Evolutionary conservation across 129 eudicot genomes (phyloP).

Genomic region (Lonicera japonica): DNA sequence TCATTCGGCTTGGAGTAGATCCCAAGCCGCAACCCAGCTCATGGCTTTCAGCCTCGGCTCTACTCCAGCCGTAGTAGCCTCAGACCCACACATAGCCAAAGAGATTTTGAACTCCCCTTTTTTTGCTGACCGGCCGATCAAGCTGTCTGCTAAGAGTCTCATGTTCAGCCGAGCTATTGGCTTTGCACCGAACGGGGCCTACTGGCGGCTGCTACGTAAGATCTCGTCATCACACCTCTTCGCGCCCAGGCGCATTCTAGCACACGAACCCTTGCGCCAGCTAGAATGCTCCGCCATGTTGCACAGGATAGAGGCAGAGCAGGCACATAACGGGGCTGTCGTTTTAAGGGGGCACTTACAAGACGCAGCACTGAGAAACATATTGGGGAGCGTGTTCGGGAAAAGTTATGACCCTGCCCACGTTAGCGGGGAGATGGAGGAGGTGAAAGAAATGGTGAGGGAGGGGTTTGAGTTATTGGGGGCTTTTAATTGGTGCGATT

Average conservation of each 20-base stretch:
- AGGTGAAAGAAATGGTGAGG: conserved; percentile 21
- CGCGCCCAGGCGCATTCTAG: conserved; percentile 6
- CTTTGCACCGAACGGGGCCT: conserved; percentile 32
- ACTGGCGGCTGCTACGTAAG: conserved; percentile 29
- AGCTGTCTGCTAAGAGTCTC: conserved; percentile 26
- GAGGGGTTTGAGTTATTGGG: conserved; percentile 40
- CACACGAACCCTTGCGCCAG: conserved; percentile 1
- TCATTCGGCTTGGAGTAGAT: conserved; percentile 12
- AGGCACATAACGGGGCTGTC: not conserved
- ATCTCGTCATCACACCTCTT: conserved; percentile 31
- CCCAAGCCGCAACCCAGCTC: conserved; percentile 13
- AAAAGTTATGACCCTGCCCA: conserved; percentile 10
- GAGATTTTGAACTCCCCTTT: conserved; percentile 18
- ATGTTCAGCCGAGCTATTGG: conserved; percentile 40
- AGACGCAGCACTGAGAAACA: conserved; percentile 17
- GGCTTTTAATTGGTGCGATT: conserved; percentile 31
- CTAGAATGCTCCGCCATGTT: conserved; percentile 10
- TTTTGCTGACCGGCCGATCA: conserved; percentile 35
- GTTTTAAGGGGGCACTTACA: conserved; percentile 11
- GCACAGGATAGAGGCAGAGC: not conserved
- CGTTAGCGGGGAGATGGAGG: conserved; percentile 1
- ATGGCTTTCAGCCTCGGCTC: conserved; percentile 35
- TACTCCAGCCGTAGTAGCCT: conserved; percentile 18
- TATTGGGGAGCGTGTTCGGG: conserved; percentile 33
- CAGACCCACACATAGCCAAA: conserved; percentile 18